Evolutionary conservation across 2,329 filamentous ascomycete genomes (phyloP).

Genomic region (Zymoseptoria passerinii): DNA sequence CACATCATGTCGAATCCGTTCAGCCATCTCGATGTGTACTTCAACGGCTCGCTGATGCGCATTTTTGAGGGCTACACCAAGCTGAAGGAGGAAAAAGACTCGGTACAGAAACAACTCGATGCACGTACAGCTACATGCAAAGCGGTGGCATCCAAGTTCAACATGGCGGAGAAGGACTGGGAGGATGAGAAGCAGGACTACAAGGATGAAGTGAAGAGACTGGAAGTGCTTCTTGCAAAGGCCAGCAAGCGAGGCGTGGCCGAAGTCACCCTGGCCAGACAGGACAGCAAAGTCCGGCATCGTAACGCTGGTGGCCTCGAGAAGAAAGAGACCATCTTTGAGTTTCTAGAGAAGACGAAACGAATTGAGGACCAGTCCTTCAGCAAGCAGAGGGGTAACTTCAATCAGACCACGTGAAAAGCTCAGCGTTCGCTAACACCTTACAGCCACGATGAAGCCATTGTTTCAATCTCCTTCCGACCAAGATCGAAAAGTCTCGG

Average conservation of each 20-base stretch:
- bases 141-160: constrained; percentile 17
- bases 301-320: constrained; percentile 11
- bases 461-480: constrained; percentile 29
- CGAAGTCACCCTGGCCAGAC: constrained; percentile 35
- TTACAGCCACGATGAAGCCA: constrained; percentile 22
- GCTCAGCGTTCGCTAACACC: constrained; percentile 10
- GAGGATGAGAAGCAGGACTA: constrained; percentile 29
- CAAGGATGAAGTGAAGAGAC: constrained; percentile 35
- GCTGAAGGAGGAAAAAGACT: constrained; percentile 29
- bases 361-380: constrained; percentile 18
- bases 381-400: constrained; percentile 26
- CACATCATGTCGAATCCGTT: constrained; percentile 25
- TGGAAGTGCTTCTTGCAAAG: constrained; percentile 38
- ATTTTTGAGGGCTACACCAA: constrained; percentile 37
- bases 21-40: constrained; percentile 20
- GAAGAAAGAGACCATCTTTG: constrained; percentile 27
- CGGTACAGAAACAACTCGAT: constrained; percentile 23
- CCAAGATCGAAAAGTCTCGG: constrained; percentile 34
- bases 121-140: constrained; percentile 20
- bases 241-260: constrained; percentile 33
- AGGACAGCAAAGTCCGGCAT: constrained; percentile 32
- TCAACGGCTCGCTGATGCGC: constrained; percentile 34
- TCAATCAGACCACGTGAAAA: not conserved
- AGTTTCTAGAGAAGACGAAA: constrained; percentile 26
- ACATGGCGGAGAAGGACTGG: constrained; percentile 29